Base-by-base conservation (phyloP, 805 yeast species). In the Tetrapisispora arboricola region DNA sequence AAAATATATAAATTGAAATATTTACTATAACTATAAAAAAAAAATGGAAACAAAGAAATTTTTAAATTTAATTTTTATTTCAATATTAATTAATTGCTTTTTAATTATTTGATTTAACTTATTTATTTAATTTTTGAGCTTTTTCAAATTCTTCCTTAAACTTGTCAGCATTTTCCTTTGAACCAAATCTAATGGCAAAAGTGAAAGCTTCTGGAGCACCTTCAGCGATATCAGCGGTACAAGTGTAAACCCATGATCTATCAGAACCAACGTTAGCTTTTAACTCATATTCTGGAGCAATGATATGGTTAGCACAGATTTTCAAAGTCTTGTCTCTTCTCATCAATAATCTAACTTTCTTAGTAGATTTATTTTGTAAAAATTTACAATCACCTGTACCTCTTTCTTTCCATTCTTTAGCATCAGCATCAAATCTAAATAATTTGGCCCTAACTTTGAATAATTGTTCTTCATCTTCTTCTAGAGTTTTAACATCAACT, bases 321-420 rank as follows among this genome's bases (percentile, higher is more conserved):
- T 92, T 92, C 62, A 92, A 76, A 42, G 97, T 92, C 74, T 90
- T 90, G 71, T 92, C 98, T 72, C 98, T 86, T 78, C 98, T 86
- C 98, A 92, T 92, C 61, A 92, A 72, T 51, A 92, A 67, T 71
- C 98, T 82, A 49, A 84, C 85, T 70, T 86, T 88, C 44, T 76
- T 74, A 44, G 85, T 70, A 47, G 68, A 68, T 66, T 86, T 87
- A 71, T 90, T 96, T 71, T 90, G 73, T 63, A 92, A 77, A 67
- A 92, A 85, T 68, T 92, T 86, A 55, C 87, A 95, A 60, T 92
- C 98, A 59, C 98, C 98, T 27, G 96, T 86, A 56, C 98, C 98
- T 72, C 98, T 84, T 74, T 92, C 98, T 67, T 92, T 92, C 98
- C 98, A 92, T 68, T 92, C 97, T 59, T 80, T 81, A 40, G 79